Percentiles rank a stretch among this genome's conserved stretches.
Evolutionary conservation across 2,329 filamentous ascomycete species (phyloP).

Genomic region (Fusarium pininemorale): DNA sequence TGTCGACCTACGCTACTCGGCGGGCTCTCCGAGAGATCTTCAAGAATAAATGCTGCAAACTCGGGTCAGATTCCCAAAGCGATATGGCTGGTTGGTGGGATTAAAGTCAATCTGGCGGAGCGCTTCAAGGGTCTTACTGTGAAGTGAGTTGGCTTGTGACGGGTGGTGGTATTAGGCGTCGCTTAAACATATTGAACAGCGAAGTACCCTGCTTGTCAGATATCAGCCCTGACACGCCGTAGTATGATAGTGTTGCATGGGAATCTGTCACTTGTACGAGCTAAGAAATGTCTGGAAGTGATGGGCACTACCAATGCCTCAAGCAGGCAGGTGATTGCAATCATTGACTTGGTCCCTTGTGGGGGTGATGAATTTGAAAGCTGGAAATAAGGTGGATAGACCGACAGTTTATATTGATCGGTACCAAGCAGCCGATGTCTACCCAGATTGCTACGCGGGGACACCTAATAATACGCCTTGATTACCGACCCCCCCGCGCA

Average conservation of each 20-base stretch:
- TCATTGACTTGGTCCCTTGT: slow-evolving; percentile 4
- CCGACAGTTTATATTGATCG: neutral
- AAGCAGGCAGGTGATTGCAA: slow-evolving; percentile 4
- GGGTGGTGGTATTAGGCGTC: neutral
- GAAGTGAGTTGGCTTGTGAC: slow-evolving; percentile 5
- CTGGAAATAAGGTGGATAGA: slow-evolving; percentile 17
- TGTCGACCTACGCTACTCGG: neutral
- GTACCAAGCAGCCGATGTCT: slow-evolving; percentile 1
- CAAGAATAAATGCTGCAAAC: slow-evolving; percentile 10
- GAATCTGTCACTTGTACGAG: slow-evolving; percentile 38
- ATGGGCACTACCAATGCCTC: slow-evolving; percentile 10
- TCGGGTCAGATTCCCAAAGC: slow-evolving; percentile 34
- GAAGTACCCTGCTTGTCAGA: slow-evolving; percentile 29
- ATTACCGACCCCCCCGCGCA: no score
- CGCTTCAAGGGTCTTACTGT: slow-evolving; percentile 20
- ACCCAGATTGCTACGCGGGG: neutral
- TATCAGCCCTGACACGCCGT: slow-evolving; percentile 21
- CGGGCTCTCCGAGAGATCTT: slow-evolving; percentile 26
- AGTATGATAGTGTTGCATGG: slow-evolving; percentile 33
- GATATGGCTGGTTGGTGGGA: slow-evolving; percentile 22
- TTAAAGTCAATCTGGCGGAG: slow-evolving; percentile 21
- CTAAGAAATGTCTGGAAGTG: slow-evolving; percentile 28
- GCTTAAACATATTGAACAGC: slow-evolving; percentile 20
- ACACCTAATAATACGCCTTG: neutral
- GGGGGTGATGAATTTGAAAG: slow-evolving; percentile 6